phyloP scores from a whole-genome alignment of 306 rosid species.

The Citrullus colocynthis region DNA sequence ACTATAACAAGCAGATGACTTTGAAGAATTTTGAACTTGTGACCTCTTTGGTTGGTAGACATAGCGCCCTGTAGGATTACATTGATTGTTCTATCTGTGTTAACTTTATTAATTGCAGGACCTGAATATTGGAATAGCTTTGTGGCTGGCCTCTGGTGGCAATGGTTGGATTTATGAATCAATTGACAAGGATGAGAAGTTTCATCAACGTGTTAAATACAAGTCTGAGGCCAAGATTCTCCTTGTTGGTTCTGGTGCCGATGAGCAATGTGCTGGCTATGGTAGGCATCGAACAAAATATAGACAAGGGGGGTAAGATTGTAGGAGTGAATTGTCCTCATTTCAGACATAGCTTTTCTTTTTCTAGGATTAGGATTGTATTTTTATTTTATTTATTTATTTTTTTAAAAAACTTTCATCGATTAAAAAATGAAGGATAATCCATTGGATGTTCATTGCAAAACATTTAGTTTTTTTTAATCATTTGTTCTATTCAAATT shows the following conservation, averaged over 20 bases:
- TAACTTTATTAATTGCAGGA: constrained; percentile 36
- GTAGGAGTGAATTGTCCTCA: constrained; percentile 18
- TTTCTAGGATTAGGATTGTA: background rate
- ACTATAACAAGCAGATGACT: background rate
- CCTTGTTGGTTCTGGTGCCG: constrained; percentile 97
- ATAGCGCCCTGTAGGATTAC: background rate
- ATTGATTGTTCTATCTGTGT: background rate
- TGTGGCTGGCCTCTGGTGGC: constrained; percentile 85
- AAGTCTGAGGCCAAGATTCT: constrained; percentile 81
- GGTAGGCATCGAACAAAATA: constrained; percentile 88
- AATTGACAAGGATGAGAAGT: constrained; percentile 23
- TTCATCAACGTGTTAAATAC: constrained; percentile 35
- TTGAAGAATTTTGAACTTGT: background rate
- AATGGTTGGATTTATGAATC: constrained; percentile 63
- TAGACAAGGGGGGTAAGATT: constrained; percentile 58
- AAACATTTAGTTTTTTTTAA: background rate
- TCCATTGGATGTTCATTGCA: background rate
- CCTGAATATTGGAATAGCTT: constrained; percentile 84
- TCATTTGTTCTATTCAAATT: background rate
- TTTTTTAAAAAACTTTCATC: too few relatives aligned
- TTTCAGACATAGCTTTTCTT: background rate
- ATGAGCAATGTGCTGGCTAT: constrained; percentile 99
- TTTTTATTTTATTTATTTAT: too few relatives aligned
- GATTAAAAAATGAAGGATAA: background rate
- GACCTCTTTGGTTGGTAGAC: background rate